Evolutionary conservation across 2,329 filamentous ascomycete genomes (phyloP), one percentile per base, ranked within the genome.

Genomic region (Tolypocladium guangdongense): DNA sequence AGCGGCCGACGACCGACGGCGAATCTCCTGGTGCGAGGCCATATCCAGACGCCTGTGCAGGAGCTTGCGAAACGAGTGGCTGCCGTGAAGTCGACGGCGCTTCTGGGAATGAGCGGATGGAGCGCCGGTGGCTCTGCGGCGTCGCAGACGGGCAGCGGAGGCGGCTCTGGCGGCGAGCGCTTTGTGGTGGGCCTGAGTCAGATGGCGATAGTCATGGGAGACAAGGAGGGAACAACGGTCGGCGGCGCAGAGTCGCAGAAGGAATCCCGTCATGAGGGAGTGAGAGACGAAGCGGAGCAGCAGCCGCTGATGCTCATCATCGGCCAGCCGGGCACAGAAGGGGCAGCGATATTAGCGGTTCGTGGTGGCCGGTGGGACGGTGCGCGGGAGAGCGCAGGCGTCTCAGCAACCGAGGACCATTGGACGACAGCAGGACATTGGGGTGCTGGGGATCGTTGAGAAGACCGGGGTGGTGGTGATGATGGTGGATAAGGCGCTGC

Each of bases 211-310:
- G 59, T 77, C 71, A 68, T 75, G 63, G 58, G 74, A 67, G 63
- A 77, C 67, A 65, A 70, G 62, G 66, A 67, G 68, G 60, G 72
- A 72, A 63, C 68, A 73, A 62, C 72, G 70, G 65, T 74, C 71
- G 60, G 70, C 65, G 63, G 72, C 70, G 64, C 75, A 78, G 58
- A 76, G 67, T 64, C 70, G 68, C 55, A 77, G 63, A 56, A 76
- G 69, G 63, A 71, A 72, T 62, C 66, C 68, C 62, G 71, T 75
- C 76, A 79, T 79, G 72, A 63, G 64, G 59, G 57, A 63, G 52
- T 41, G 50, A 53, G 45, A 52, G 53, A 49, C 49, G 55, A 45
- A 54, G 55, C 60, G 54, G 56, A 62, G 56, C 59, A 55, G 60
- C 55, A 57, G 58, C 52, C 50, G 38, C 24, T n/a, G 33, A 8